Percentiles rank a stretch among this genome's conserved stretches.
Conservation (phyloP, 2,329 filamentous ascomycete genomes). For the Aspergillus sclerotialis region DNA sequence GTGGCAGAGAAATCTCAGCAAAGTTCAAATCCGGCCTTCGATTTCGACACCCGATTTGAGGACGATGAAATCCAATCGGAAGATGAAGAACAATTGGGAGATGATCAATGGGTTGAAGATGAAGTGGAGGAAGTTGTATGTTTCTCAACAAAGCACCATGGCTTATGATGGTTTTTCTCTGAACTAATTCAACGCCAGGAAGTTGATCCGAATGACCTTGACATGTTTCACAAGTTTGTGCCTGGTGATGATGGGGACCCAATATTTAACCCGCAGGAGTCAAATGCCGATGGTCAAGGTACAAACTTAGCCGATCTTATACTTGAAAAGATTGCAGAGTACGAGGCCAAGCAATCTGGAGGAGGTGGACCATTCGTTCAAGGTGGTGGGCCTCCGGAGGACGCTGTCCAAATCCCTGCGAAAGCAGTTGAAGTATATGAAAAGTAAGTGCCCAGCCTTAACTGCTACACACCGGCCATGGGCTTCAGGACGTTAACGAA, state of each 20-base stretch:
- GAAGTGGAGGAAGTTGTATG: conserved; percentile 45
- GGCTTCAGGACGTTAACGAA: conserved; percentile 9
- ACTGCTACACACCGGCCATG: too few relatives aligned
- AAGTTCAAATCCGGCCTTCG: conserved; percentile 60
- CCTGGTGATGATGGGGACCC: conserved; percentile 66
- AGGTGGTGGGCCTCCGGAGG: conserved; percentile 58
- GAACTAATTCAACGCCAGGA: conserved; percentile 45
- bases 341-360: conserved; percentile 62
- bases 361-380: conserved; percentile 36
- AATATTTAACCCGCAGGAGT: conserved; percentile 55
- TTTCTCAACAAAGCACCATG: neutral
- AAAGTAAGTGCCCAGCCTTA: too few relatives aligned
- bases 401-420: conserved; percentile 76
- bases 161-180: neutral
- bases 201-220: conserved; percentile 80
- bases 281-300: conserved; percentile 44
- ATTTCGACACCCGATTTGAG: conserved; percentile 69
- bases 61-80: conserved; percentile 45
- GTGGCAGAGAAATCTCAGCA: conserved; percentile 33
- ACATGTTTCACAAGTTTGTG: conserved; percentile 86
- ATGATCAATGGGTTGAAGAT: conserved; percentile 69
- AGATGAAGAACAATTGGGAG: conserved; percentile 47
- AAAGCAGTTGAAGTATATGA: conserved; percentile 94
- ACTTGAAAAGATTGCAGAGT: conserved; percentile 84
- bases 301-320: conserved; percentile 91